Conservation (phyloP, 345 rosid genomes). For the Eucalyptus rudis region DNA sequence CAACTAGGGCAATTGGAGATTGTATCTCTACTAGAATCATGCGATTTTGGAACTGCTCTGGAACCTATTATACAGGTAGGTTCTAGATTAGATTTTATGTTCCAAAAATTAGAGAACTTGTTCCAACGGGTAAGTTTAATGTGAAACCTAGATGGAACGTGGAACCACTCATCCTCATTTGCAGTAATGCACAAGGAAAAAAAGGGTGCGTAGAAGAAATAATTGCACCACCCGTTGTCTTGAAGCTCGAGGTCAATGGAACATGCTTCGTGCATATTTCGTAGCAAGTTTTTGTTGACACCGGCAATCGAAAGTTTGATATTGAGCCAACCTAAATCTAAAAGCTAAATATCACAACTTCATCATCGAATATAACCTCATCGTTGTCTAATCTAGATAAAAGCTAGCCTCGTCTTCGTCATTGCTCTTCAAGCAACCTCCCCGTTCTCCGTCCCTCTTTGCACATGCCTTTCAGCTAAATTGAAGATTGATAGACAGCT, state of each 20-base stretch:
- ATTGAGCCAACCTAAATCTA: not conserved
- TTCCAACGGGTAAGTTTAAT: no score
- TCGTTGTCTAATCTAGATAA: no score
- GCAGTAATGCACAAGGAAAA: fast-evolving
- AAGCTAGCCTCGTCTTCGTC: not conserved
- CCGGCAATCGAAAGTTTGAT: fast-evolving
- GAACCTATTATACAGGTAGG: no score
- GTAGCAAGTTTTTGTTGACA: fast-evolving
- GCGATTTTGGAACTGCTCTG: not conserved
- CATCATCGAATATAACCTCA: not conserved
- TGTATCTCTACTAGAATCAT: not conserved
- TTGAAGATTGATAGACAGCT: not conserved
- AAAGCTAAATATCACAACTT: not conserved
- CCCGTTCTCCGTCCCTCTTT: not conserved
- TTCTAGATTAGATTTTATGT: no score
- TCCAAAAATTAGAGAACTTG: no score
- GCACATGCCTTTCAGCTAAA: not conserved
- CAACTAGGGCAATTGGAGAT: not conserved
- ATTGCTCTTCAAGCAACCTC: not conserved
- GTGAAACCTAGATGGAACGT: not conserved
- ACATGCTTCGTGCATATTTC: fast-evolving
- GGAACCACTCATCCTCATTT: fast-evolving
- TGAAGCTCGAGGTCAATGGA: not conserved
- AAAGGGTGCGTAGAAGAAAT: fast-evolving
- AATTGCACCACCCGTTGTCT: not conserved